Evolutionary conservation across 202 grass and related monocot species (phyloP).

Genomic region (Digitaria exilis): DNA sequence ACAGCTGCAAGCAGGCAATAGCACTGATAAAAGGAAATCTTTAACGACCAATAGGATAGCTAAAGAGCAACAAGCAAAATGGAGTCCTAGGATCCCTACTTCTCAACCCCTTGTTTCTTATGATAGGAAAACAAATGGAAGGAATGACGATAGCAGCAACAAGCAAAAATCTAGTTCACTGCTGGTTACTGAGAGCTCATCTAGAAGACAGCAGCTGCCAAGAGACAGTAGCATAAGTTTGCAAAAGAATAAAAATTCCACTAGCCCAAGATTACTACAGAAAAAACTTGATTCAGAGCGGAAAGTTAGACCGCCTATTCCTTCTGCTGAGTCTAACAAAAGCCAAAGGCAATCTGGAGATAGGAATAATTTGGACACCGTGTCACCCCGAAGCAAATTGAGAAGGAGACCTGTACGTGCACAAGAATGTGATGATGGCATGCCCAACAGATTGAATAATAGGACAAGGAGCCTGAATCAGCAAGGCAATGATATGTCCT

Average conservation of each 20-base stretch:
- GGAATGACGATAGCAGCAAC: constrained; percentile 56
- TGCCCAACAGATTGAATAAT: constrained; percentile 50
- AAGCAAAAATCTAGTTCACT: constrained; percentile 56
- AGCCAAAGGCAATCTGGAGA: constrained; percentile 55
- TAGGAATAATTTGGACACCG: constrained; percentile 63
- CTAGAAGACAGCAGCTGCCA: constrained; percentile 47
- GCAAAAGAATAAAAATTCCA: constrained; percentile 61
- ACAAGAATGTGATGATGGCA: constrained; percentile 60
- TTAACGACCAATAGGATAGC: constrained; percentile 32
- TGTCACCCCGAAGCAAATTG: constrained; percentile 71
- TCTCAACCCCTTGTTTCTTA: constrained; percentile 44
- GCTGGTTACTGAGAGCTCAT: constrained; percentile 46
- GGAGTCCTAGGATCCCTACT: constrained; percentile 45
- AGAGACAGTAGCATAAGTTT: constrained; percentile 54
- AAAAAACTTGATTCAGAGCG: constrained; percentile 63
- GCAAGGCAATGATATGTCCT: constrained; percentile 57
- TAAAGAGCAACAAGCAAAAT: constrained; percentile 57
- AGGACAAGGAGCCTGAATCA: constrained; percentile 60
- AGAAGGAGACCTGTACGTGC: constrained; percentile 67
- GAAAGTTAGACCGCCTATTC: constrained; percentile 54
- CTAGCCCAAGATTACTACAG: constrained; percentile 74
- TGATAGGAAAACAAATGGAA: constrained; percentile 56
- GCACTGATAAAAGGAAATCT: constrained; percentile 53
- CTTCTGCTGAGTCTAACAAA: constrained; percentile 59
- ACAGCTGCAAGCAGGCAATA: constrained; percentile 49